A percentile compares a stretch with the other conserved stretches of the same genome.
Conservation (phyloP, 2,329 filamentous ascomycete genomes). For the Thelonectria rubi region DNA sequence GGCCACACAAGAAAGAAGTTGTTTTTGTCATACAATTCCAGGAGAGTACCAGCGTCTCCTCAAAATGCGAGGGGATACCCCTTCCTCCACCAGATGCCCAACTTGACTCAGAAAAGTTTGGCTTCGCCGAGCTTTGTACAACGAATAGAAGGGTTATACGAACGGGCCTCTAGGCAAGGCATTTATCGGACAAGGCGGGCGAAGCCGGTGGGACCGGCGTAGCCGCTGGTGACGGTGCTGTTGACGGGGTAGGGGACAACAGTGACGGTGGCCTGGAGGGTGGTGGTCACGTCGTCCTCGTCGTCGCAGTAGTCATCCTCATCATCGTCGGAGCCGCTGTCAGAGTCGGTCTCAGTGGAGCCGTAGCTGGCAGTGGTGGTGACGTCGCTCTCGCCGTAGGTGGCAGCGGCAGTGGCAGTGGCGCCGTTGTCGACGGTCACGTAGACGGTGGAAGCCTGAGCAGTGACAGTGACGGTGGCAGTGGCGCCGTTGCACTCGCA, state of each 20-base stretch:
- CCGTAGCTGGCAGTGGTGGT: constrained; percentile 36
- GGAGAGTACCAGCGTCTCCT: constrained; percentile 29
- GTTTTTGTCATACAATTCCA: constrained; percentile 42
- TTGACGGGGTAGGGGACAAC: constrained; percentile 54
- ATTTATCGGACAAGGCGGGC: constrained; percentile 47
- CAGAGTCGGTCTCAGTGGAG: constrained; percentile 31
- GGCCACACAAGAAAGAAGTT: constrained; percentile 30
- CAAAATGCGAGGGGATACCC: constrained; percentile 19
- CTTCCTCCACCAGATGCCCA: constrained; percentile 35
- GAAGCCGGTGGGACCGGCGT: constrained; percentile 49
- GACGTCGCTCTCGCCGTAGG: constrained; percentile 28
- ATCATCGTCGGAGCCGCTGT: constrained; percentile 24
- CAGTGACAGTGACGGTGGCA: constrained; percentile 45
- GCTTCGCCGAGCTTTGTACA: constrained; percentile 39
- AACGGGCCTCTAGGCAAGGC: constrained; percentile 22
- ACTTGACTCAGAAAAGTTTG: constrained; percentile 27
- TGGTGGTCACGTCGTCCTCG: constrained; percentile 40
- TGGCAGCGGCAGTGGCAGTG: constrained; percentile 31
- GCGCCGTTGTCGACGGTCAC: constrained; percentile 44
- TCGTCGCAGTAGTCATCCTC: constrained; percentile 31
- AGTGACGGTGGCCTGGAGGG: constrained; percentile 46
- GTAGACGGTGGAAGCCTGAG: constrained; percentile 48
- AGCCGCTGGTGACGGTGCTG: constrained; percentile 48
- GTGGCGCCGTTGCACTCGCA: constrained; percentile 30
- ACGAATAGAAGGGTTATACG: constrained; percentile 32